Evolutionary conservation across 164 flowering plant genomes (phyloP).

Genomic region (Paratinospora sagittata): DNA sequence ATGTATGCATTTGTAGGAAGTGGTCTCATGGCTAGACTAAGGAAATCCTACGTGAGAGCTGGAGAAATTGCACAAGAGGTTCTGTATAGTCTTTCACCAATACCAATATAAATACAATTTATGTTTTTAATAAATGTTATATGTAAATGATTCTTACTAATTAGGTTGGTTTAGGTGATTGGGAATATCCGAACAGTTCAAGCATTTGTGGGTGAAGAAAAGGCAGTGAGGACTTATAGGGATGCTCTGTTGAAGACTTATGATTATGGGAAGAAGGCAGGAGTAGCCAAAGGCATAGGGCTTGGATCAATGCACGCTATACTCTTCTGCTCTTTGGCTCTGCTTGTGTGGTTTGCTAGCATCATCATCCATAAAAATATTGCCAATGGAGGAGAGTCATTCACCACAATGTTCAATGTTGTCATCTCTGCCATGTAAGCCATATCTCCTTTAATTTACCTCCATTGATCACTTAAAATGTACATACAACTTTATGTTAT

Average conservation of each 20-base stretch:
- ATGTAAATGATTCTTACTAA: too few relatives aligned
- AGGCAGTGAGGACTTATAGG: conserved; percentile 58
- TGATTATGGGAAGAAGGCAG: conserved; percentile 72
- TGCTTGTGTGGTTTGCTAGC: conserved; percentile 93
- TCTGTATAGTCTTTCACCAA: too few relatives aligned
- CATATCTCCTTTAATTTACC: too few relatives aligned
- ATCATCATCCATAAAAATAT: conserved; percentile 71
- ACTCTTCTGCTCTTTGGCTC: conserved; percentile 83
- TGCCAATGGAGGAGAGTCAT: conserved; percentile 89
- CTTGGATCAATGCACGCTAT: conserved; percentile 78
- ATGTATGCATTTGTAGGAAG: conserved; percentile 68
- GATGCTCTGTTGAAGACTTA: conserved; percentile 61
- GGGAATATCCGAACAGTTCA: conserved; percentile 95
- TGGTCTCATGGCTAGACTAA: conserved; percentile 72
- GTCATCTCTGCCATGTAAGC: conserved; percentile 96
- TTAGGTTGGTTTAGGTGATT: conserved; percentile 68
- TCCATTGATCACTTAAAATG: too few relatives aligned
- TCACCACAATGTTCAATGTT: conserved; percentile 97
- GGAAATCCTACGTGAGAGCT: conserved; percentile 83
- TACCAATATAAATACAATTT: too few relatives aligned
- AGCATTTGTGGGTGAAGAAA: conserved; percentile 93
- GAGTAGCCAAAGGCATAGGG: conserved; percentile 87
- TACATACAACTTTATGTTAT: too few relatives aligned
- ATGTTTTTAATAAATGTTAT: too few relatives aligned
- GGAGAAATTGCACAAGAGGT: conserved; percentile 98